phyloP scores from a whole-genome alignment of 371 early-diverging fungal species.

The Lichtheimia ramosa region DNA sequence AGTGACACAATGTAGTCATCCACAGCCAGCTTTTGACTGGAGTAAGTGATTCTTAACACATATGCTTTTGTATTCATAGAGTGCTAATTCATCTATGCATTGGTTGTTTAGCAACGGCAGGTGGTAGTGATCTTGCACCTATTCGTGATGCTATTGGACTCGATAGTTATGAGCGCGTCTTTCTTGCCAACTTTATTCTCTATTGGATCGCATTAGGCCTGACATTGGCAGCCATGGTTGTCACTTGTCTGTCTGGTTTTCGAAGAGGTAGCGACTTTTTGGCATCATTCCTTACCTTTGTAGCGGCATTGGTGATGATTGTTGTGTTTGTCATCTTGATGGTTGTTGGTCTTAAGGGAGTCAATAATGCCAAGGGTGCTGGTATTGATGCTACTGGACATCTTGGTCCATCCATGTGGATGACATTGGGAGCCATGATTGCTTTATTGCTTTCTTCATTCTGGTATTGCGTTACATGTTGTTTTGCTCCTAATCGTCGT shows the following conservation, averaged over 20 bases:
- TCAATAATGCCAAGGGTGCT: conserved; percentile 27
- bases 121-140: too few species aligned
- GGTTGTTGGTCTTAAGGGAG: conserved; percentile 33
- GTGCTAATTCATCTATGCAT: too few species aligned
- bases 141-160: conserved; percentile 1
- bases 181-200: conserved; percentile 32
- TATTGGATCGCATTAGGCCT: conserved; percentile 32
- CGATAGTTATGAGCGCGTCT: conserved; percentile 13
- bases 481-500: conserved; percentile 19
- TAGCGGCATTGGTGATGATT: conserved; percentile 28
- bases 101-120: too few species aligned
- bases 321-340: conserved; percentile 26
- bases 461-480: conserved; percentile 30
- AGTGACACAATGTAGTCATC: conserved; percentile 28
- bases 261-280: conserved; percentile 20
- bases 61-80: too few species aligned
- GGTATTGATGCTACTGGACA: conserved; percentile 21
- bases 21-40: conserved; percentile 43
- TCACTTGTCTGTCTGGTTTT: conserved; percentile 23
- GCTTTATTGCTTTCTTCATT: conserved; percentile 23
- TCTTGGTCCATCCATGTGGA: conserved; percentile 33
- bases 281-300: conserved; percentile 28
- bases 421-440: conserved; percentile 31
- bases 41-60: conserved; percentile 15
- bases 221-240: conserved; percentile 25